A percentile compares a stretch with the other conserved stretches of the same genome.
These are phyloP conservation scores for Zymoseptoria ardabiliae DNA, from an alignment of 2,329 filamentous ascomycete species.

Conservation along the genomic window DNA sequence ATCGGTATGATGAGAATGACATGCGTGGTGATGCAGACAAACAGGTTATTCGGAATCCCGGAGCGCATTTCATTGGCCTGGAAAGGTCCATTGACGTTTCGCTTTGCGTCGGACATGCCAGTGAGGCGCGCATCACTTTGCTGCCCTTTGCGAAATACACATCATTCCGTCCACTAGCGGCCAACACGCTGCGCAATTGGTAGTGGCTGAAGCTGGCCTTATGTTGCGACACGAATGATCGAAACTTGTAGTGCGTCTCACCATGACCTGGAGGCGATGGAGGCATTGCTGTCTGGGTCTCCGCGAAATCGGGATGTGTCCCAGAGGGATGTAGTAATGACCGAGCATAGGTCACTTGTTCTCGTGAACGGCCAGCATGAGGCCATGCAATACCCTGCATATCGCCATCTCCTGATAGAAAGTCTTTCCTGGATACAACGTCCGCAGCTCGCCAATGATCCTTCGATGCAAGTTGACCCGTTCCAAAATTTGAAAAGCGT, in stretches of 20 bases:
- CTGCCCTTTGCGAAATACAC: slow-evolving; percentile 47
- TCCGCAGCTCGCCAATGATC: slow-evolving; percentile 8
- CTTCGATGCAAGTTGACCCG: slow-evolving; percentile 16
- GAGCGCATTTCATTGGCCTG: slow-evolving; percentile 12
- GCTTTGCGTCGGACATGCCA: slow-evolving; percentile 38
- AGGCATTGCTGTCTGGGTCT: background rate
- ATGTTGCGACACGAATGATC: slow-evolving; percentile 33
- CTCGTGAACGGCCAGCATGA: slow-evolving; percentile 21
- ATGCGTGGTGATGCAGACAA: slow-evolving; percentile 10
- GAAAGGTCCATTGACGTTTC: slow-evolving; percentile 44
- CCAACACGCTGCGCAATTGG: slow-evolving; percentile 52
- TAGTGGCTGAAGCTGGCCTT: slow-evolving; percentile 50
- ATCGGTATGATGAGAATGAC: background rate
- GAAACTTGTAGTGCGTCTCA: slow-evolving; percentile 23
- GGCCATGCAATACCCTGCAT: slow-evolving; percentile 33
- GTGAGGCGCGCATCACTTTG: slow-evolving; percentile 43
- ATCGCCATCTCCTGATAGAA: slow-evolving; percentile 19
- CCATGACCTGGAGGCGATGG: slow-evolving; percentile 3
- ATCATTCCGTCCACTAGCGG: slow-evolving; percentile 47
- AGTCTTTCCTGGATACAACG: slow-evolving; percentile 12
- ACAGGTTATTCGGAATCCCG: slow-evolving; percentile 15
- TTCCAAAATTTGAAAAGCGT: slow-evolving; percentile 13
- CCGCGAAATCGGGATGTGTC: background rate
- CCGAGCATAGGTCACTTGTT: slow-evolving; percentile 23
- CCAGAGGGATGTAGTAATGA: slow-evolving; percentile 22